Conservation (phyloP, 148 eudicot genomes). For the Nepenthes gracilis region DNA sequence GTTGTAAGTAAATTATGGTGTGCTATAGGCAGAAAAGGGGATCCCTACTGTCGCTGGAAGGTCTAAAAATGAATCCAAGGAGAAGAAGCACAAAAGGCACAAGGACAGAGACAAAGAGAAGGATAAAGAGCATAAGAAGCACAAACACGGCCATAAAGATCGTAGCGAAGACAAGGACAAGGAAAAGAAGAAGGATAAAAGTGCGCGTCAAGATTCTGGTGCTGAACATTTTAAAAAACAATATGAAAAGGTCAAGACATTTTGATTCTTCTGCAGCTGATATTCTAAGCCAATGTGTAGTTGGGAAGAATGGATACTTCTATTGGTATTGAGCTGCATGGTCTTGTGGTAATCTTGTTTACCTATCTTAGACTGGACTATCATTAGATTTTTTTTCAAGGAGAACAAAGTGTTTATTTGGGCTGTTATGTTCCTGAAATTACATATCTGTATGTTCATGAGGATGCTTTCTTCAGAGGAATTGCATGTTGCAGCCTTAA, state of each 20-base stretch:
- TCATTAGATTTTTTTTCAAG: too few species aligned
- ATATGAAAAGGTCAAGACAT: conserved; percentile 69
- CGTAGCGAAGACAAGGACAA: conserved; percentile 65
- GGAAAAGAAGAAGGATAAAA: conserved; percentile 51
- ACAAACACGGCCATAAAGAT: conserved; percentile 90
- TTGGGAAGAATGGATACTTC: not conserved
- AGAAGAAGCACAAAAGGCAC: conserved; percentile 82
- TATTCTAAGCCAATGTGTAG: not conserved
- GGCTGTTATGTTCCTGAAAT: too few species aligned
- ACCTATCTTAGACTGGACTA: too few species aligned
- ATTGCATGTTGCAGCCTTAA: too few species aligned
- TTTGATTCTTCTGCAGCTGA: conserved; percentile 3
- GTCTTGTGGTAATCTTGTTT: too few species aligned
- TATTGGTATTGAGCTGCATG: not conserved
- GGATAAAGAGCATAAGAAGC: conserved; percentile 95
- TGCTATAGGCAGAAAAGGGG: conserved; percentile 79
- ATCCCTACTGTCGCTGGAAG: conserved; percentile 70
- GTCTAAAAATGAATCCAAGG: conserved; percentile 73
- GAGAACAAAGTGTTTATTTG: too few species aligned
- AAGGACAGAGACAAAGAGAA: conserved; percentile 79
- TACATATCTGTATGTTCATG: too few species aligned
- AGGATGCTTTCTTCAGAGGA: too few species aligned
- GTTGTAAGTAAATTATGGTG: not conserved
- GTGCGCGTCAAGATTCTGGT: conserved; percentile 61
- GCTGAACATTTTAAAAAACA: conserved; percentile 71